phyloP scores from a whole-genome alignment of 140 eudicot genomes.

The Ambrosia hybrid region DNA sequence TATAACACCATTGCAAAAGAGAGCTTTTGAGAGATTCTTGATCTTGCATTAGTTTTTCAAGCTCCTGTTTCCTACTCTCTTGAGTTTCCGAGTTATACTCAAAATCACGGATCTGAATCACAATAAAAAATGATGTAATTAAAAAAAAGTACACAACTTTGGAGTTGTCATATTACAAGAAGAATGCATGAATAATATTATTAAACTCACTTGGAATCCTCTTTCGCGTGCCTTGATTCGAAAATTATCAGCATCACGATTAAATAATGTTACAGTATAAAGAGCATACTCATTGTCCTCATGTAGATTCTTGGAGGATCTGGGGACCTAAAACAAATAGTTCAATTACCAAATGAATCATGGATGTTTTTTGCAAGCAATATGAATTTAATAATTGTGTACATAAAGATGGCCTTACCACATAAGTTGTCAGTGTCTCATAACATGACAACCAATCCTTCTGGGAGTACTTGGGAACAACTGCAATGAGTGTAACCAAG shows the following conservation, averaged over 20 bases:
- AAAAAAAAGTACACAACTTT: conserved; percentile 1
- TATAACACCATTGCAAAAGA: conserved; percentile 91
- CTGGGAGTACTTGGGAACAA: conserved; percentile 90
- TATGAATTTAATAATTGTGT: neutral
- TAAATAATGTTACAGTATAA: conserved; percentile 78
- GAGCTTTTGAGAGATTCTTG: conserved; percentile 84
- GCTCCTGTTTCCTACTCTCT: conserved; percentile 81
- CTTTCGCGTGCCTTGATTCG: conserved; percentile 92
- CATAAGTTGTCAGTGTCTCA: conserved; percentile 86
- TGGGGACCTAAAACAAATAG: conserved; percentile 78
- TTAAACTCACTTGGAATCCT: conserved; percentile 72
- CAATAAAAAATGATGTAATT: neutral
- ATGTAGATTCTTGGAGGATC: conserved; percentile 90
- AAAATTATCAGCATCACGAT: conserved; percentile 91
- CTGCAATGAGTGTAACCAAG: conserved; percentile 82
- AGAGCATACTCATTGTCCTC: conserved; percentile 98
- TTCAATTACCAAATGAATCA: conserved; percentile 26
- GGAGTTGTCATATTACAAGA: neutral
- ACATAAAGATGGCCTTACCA: conserved; percentile 49
- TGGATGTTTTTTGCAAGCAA: conserved; percentile 13
- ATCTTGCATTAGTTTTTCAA: conserved; percentile 82
- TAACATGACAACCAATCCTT: conserved; percentile 95
- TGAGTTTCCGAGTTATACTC: conserved; percentile 83
- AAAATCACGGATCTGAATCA: conserved; percentile 84
- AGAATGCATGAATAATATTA: conserved; percentile 14